A percentile compares a stretch with the other conserved stretches of the same genome.
Evolutionary conservation across 371 early-diverging fungal genomes (phyloP).

Genomic region (Rhizopus arrhizus): DNA sequence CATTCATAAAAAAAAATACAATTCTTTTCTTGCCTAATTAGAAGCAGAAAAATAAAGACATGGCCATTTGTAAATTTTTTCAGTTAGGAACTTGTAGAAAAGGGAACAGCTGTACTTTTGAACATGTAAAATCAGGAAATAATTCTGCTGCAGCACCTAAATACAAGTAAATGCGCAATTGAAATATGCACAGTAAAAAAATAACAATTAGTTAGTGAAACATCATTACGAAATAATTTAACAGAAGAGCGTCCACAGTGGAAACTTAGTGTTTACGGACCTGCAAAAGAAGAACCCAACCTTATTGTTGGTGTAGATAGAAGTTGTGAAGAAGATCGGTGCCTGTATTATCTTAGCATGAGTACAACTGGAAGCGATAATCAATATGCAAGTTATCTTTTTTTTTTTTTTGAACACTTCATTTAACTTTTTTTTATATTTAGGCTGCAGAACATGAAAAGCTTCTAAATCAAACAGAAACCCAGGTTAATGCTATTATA

Average conservation of each 20-base stretch:
- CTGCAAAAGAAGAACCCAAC: slow-evolving; percentile 69
- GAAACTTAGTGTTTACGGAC: slow-evolving; percentile 58
- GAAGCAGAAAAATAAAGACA: slow-evolving; percentile 3
- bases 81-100: slow-evolving; percentile 48
- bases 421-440: neutral
- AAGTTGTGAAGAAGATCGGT: slow-evolving; percentile 62
- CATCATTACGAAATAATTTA: slow-evolving; percentile 45
- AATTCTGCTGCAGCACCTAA: slow-evolving; percentile 18
- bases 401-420: neutral
- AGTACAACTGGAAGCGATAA: slow-evolving; percentile 32
- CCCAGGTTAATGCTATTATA: slow-evolving; percentile 40
- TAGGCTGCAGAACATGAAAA: slow-evolving; percentile 37
- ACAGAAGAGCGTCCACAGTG: slow-evolving; percentile 54
- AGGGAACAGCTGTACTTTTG: slow-evolving; percentile 51
- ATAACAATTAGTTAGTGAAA: slow-evolving; percentile 29
- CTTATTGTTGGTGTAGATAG: slow-evolving; percentile 59
- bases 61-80: slow-evolving; percentile 54
- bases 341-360: slow-evolving; percentile 51
- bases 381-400: slow-evolving; percentile 45
- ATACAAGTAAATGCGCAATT: slow-evolving; percentile 35
- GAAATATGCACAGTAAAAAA: too few relatives aligned
- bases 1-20: too few relatives aligned
- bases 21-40: too few relatives aligned
- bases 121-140: slow-evolving; percentile 35
- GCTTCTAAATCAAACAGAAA: slow-evolving; percentile 27